Evolutionary conservation across 169 alveolate species (phyloP).

Genomic region (Plasmodium sp.): DNA sequence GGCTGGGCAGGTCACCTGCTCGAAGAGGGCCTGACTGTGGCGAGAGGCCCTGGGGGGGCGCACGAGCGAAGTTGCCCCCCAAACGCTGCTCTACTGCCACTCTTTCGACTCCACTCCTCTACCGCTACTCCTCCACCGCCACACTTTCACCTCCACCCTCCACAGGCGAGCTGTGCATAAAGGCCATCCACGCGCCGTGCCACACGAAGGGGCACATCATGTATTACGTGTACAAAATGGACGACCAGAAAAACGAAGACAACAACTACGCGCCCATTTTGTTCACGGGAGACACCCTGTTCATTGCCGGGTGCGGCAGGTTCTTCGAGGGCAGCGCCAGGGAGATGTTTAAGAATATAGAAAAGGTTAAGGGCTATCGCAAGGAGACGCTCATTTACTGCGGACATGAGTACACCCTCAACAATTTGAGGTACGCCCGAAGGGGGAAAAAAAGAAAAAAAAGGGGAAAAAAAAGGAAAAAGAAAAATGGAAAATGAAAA

Average conservation of each 20-base stretch:
- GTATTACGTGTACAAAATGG: slow-evolving; percentile 84
- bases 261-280: slow-evolving; percentile 76
- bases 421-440: slow-evolving; percentile 80
- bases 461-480: not conserved
- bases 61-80: not conserved
- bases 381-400: slow-evolving; percentile 92
- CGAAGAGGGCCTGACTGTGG: not conserved
- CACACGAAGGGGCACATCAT: slow-evolving; percentile 96
- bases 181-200: slow-evolving; percentile 92
- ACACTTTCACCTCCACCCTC: not conserved
- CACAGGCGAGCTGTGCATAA: slow-evolving; percentile 83
- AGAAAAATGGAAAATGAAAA: not conserved
- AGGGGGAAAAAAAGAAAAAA: not conserved
- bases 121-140: not conserved
- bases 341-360: slow-evolving; percentile 86
- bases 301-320: slow-evolving; percentile 96
- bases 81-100: not conserved
- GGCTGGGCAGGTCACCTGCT: not conserved
- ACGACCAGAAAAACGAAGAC: slow-evolving; percentile 55
- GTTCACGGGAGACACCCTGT: slow-evolving; percentile 93
- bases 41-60: not conserved
- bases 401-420: slow-evolving; percentile 95
- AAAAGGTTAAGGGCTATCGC: slow-evolving; percentile 80
- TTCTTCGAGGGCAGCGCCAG: slow-evolving; percentile 95
- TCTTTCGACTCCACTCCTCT: no score